Evolutionary conservation across 768 basidiomycete species (phyloP).

Genomic region (Kwoniella sp.): DNA sequence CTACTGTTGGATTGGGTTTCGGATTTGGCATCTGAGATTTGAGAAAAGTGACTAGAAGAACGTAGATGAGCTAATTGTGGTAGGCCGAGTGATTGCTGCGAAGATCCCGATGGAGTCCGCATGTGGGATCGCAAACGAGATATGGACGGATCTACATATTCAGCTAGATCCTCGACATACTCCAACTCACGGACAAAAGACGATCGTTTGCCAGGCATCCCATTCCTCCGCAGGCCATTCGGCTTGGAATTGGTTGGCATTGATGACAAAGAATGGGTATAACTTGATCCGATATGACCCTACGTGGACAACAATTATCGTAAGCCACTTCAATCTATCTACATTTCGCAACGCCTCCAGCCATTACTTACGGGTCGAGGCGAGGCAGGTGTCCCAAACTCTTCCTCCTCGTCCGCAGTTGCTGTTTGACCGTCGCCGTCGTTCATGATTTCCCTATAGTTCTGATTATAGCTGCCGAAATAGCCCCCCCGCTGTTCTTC

Average conservation of each 20-base stretch:
- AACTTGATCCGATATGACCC: not conserved
- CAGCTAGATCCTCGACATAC: no score
- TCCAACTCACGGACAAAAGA: constrained; percentile 35
- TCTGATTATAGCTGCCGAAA: constrained; percentile 12
- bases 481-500: not conserved
- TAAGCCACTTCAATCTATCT: not conserved
- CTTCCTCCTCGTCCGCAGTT: constrained; percentile 20
- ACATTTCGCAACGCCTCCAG: not conserved
- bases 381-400: constrained; percentile 24
- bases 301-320: not conserved
- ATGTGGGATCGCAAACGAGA: constrained; percentile 55
- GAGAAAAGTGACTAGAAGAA: constrained; percentile 39
- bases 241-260: not conserved
- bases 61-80: constrained; percentile 30
- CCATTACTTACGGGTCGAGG: constrained; percentile 15
- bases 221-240: constrained; percentile 11
- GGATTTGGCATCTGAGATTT: constrained; percentile 34
- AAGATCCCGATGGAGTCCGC: constrained; percentile 43
- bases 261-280: constrained; percentile 16
- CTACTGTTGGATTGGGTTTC: constrained; percentile 25
- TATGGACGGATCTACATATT: constrained; percentile 33
- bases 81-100: constrained; percentile 25
- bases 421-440: not conserved
- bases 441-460: constrained; percentile 22
- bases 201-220: constrained; percentile 19